A percentile compares a stretch with the other conserved stretches of the same genome.
These are phyloP conservation scores for Arxiozyma heterogenica DNA, from an alignment of 1,139 yeast genomes.

Conservation along the genomic window DNA sequence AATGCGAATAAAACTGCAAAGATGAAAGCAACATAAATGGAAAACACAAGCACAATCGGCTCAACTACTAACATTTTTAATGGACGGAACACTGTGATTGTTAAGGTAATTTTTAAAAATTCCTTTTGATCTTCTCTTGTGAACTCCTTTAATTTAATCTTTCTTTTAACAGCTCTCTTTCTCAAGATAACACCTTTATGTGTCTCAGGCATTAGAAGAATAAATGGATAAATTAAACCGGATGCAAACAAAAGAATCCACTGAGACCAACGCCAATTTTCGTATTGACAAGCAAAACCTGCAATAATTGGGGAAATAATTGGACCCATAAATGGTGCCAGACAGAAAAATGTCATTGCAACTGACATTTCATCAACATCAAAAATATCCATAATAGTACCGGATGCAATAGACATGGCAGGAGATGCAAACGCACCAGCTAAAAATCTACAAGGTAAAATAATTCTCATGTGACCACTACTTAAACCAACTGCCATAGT, in stretches of 20 bases:
- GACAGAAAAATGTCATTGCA: conserved; percentile 63
- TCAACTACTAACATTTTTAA: conserved; percentile 55
- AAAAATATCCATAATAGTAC: conserved; percentile 73
- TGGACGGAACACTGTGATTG: conserved; percentile 49
- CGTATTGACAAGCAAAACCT: conserved; percentile 59
- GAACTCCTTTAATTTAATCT: conserved; percentile 38
- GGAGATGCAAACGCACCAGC: conserved; percentile 79
- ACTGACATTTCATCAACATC: conserved; percentile 52
- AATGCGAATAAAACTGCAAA: conserved; percentile 71
- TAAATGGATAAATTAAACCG: conserved; percentile 54
- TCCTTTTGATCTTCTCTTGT: conserved; percentile 25
- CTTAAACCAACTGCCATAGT: conserved; percentile 70
- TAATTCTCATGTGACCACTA: conserved; percentile 42
- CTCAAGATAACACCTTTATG: conserved; percentile 53
- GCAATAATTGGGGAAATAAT: conserved; percentile 78
- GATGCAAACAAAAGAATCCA: conserved; percentile 71
- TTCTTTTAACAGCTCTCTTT: conserved; percentile 51
- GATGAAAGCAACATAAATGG: conserved; percentile 59
- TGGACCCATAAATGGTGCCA: conserved; percentile 72
- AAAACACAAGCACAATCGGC: conserved; percentile 60
- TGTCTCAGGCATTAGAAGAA: conserved; percentile 57
- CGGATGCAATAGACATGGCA: conserved; percentile 80
- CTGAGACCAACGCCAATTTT: conserved; percentile 71
- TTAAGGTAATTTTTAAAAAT: conserved; percentile 35
- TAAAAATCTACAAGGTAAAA: conserved; percentile 65